phyloP scores from a whole-genome alignment of 2,329 filamentous ascomycete genomes.

The Penicillium psychrosexuale region DNA sequence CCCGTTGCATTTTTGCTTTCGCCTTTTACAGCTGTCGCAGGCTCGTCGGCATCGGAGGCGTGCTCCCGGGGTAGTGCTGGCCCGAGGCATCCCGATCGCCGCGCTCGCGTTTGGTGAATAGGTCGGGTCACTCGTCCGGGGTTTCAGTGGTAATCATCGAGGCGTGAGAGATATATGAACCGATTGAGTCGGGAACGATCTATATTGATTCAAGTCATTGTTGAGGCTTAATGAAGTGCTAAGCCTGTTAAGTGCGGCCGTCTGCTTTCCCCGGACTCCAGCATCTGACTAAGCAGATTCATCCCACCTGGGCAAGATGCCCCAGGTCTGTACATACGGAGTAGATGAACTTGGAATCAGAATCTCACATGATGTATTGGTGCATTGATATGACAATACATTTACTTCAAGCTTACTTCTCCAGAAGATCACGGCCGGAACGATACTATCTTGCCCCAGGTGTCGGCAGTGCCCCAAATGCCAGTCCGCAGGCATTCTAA shows the following conservation, averaged over 20 bases:
- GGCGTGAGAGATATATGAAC: neutral
- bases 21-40: constrained; percentile 47
- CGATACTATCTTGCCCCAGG: constrained; percentile 53
- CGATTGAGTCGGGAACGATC: neutral
- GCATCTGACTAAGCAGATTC: neutral
- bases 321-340: neutral
- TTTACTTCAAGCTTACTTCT: neutral
- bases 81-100: constrained; percentile 28
- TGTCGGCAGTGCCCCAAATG: constrained; percentile 57
- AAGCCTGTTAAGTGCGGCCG: constrained; percentile 4
- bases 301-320: neutral
- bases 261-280: constrained; percentile 19
- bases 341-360: neutral
- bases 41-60: constrained; percentile 39
- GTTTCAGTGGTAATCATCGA: constrained; percentile 7
- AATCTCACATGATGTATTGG: neutral
- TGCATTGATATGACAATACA: neutral
- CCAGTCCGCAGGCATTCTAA: constrained; percentile 51
- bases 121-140: neutral
- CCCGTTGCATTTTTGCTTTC: constrained; percentile 54
- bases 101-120: constrained; percentile 3
- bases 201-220: neutral
- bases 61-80: constrained; percentile 29
- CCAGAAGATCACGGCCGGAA: constrained; percentile 22
- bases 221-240: neutral